These are phyloP conservation scores for Sporisorium exsertum DNA, from an alignment of 1,284 basidiomycete genomes.

Conservation along the genomic window DNA sequence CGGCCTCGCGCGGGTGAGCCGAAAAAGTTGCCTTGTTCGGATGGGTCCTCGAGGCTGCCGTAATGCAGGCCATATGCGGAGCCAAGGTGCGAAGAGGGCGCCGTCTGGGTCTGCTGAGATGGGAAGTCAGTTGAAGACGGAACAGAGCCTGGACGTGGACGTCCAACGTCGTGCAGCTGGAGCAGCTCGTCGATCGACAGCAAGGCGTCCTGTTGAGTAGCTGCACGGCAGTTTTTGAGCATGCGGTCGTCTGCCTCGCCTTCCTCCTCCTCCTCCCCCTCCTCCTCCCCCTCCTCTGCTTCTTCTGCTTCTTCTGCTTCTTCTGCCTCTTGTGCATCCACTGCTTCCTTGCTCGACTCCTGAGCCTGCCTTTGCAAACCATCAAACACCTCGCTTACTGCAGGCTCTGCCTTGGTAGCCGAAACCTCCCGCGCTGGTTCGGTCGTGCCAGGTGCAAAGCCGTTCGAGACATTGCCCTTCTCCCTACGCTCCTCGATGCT, in stretches of 20 bases:
- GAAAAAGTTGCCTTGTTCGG: constrained; percentile 56
- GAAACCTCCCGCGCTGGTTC: constrained; percentile 47
- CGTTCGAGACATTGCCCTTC: constrained; percentile 33
- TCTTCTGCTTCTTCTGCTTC: constrained; percentile 69
- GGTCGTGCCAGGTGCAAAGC: constrained; percentile 57
- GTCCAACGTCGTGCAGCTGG: constrained; percentile 72
- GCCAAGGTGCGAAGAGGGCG: constrained; percentile 12
- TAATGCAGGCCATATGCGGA: constrained; percentile 72
- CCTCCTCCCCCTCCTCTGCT: constrained; percentile 24
- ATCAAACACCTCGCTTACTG: constrained; percentile 66
- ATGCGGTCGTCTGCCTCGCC: constrained; percentile 72
- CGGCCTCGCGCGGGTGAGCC: constrained; percentile 42
- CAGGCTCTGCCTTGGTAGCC: constrained; percentile 48
- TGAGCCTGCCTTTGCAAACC: constrained; percentile 2
- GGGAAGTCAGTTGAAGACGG: background rate
- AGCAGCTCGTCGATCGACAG: constrained; percentile 77
- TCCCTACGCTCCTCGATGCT: constrained; percentile 76
- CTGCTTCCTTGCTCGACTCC: constrained; percentile 20
- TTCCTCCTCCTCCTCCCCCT: constrained; percentile 30
- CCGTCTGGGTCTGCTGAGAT: background rate
- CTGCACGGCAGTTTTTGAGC: constrained; percentile 81
- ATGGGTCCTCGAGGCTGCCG: constrained; percentile 38
- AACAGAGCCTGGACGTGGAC: constrained; percentile 30
- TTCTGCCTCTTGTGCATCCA: constrained; percentile 31
- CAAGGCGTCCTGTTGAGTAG: constrained; percentile 78